Evolutionary conservation across 108 stramenopile genomes (phyloP).

Genomic region (Skeletonema tropicum): DNA sequence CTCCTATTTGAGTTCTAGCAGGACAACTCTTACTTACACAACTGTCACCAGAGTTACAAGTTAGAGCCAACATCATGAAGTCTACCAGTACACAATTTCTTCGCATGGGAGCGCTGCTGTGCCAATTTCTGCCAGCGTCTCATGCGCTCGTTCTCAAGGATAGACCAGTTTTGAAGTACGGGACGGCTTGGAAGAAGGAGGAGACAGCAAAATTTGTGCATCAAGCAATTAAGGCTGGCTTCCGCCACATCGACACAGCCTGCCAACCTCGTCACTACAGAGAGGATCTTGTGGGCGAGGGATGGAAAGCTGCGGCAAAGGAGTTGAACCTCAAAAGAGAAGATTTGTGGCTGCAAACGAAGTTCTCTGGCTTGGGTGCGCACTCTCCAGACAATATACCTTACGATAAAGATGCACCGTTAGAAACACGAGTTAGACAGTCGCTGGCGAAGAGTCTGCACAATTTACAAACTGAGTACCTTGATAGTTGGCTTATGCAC

Average conservation of each 20-base stretch:
- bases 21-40: too few species aligned
- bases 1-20: too few species aligned
- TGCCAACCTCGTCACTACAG: slow-evolving; percentile 72
- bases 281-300: slow-evolving; percentile 56
- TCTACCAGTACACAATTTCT: background rate
- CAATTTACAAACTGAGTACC: slow-evolving; percentile 82
- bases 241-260: slow-evolving; percentile 67
- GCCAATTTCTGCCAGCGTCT: background rate
- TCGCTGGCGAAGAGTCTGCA: slow-evolving; percentile 65
- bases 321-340: slow-evolving; percentile 42
- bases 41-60: too few species aligned
- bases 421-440: slow-evolving; percentile 68
- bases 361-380: slow-evolving; percentile 56
- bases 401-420: slow-evolving; percentile 65
- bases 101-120: background rate
- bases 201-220: slow-evolving; percentile 49
- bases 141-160: slow-evolving; percentile 17
- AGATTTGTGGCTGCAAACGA: slow-evolving; percentile 64
- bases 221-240: slow-evolving; percentile 51
- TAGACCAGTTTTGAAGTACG: slow-evolving; percentile 48
- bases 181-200: slow-evolving; percentile 76
- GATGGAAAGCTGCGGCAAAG: slow-evolving; percentile 36
- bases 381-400: slow-evolving; percentile 67
- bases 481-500: slow-evolving; percentile 83
- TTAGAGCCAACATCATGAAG: background rate